Evolutionary conservation across 768 basidiomycete genomes (phyloP).

Genomic region (Pisolithus orientalis): DNA sequence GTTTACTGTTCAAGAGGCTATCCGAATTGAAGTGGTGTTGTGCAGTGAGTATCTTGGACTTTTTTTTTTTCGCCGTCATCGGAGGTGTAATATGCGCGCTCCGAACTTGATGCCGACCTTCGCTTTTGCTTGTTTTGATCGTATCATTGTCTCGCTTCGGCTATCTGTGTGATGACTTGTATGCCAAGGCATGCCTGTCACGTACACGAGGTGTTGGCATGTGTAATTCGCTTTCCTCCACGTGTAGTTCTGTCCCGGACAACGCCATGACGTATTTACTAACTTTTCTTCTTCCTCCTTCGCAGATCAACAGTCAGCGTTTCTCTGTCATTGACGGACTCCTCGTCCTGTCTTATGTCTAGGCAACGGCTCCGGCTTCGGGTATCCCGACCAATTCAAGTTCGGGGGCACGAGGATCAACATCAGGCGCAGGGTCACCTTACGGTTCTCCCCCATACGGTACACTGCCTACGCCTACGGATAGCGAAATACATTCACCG

Average conservation of each 20-base stretch:
- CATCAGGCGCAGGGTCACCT: neutral
- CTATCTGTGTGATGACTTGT: neutral
- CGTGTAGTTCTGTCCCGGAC: neutral
- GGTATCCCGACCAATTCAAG: neutral
- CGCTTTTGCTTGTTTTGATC: neutral
- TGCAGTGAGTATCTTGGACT: conserved; percentile 49
- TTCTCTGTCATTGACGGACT: neutral
- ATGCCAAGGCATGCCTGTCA: neutral
- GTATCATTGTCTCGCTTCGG: conserved; percentile 6
- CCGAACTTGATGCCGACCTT: neutral
- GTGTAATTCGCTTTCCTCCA: conserved; percentile 7
- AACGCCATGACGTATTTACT: conserved; percentile 9
- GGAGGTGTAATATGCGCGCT: neutral
- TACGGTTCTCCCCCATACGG: conserved; percentile 36
- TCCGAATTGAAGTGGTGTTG: conserved; percentile 52
- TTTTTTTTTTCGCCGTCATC: neutral
- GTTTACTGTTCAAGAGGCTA: conserved; percentile 53
- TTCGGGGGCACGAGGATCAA: neutral
- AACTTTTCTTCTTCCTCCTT: conserved; percentile 21
- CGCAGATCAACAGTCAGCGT: conserved; percentile 39
- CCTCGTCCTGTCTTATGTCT: neutral
- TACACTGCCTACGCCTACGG: conserved; percentile 50
- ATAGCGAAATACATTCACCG: conserved; percentile 50
- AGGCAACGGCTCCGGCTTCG: neutral
- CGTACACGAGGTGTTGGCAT: conserved; percentile 30